phyloP scores from a whole-genome alignment of 805 yeast species.

The Candida schatavii region DNA sequence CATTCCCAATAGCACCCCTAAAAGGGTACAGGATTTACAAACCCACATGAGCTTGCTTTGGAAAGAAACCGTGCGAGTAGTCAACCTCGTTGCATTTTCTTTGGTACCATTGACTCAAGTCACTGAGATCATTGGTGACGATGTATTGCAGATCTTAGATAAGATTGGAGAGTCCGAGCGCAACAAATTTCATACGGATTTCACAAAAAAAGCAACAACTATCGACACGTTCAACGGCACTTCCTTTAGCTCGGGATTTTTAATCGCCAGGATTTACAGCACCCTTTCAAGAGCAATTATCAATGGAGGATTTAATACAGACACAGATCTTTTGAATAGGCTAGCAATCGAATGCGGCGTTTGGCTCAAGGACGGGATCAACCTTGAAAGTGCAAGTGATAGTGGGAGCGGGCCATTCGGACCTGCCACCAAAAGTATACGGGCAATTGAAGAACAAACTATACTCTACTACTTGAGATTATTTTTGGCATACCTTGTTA shows the following conservation, averaged over 20 bases:
- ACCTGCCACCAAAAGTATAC: slow-evolving; percentile 1
- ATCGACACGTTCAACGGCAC: slow-evolving; percentile 9
- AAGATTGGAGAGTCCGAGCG: slow-evolving; percentile 22
- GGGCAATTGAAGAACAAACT: slow-evolving; percentile 17
- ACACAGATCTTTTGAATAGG: slow-evolving; percentile 1
- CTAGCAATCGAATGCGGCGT: slow-evolving; percentile 1
- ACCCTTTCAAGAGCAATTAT: background rate
- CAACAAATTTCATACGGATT: slow-evolving; percentile 20
- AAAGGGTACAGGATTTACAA: slow-evolving; percentile 20
- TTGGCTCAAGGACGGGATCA: slow-evolving; percentile 1
- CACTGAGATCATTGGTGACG: slow-evolving; percentile 17
- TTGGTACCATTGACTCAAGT: slow-evolving; percentile 23
- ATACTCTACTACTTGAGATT: slow-evolving; percentile 27
- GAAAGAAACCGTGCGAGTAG: slow-evolving; percentile 32
- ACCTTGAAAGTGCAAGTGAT: no score
- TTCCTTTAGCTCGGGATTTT: slow-evolving; percentile 23
- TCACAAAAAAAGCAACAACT: slow-evolving; percentile 8
- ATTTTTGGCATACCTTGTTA: slow-evolving; percentile 25
- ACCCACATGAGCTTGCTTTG: slow-evolving; percentile 32
- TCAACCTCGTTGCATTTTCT: slow-evolving; percentile 25
- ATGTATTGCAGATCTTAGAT: slow-evolving; percentile 15
- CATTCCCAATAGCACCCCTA: slow-evolving; percentile 14
- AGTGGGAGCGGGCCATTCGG: no score
- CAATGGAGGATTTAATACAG: background rate
- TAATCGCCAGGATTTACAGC: slow-evolving; percentile 25